phyloP scores from a whole-genome alignment of 768 basidiomycete species.

The Lactarius evosmus region DNA sequence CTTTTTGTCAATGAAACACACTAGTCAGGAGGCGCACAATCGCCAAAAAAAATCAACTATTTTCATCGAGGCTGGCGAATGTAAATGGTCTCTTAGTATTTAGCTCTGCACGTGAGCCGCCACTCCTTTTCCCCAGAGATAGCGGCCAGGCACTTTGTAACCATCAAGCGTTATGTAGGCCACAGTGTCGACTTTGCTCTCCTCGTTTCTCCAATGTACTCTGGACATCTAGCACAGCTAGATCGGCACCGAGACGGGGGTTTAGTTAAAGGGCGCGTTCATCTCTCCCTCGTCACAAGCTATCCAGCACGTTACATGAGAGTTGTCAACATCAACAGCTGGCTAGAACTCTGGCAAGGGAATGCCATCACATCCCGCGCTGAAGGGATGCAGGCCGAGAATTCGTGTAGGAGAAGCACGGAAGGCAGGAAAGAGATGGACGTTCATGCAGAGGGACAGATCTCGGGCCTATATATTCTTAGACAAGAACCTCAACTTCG shows the following conservation, averaged over 20 bases:
- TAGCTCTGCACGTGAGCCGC: slow-evolving; percentile 50
- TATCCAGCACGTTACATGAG: slow-evolving; percentile 65
- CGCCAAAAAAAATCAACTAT: slow-evolving; percentile 39
- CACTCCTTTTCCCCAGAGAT: slow-evolving; percentile 55
- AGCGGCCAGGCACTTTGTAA: slow-evolving; percentile 54
- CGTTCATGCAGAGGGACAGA: neutral
- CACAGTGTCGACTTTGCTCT: slow-evolving; percentile 50
- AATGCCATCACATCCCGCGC: slow-evolving; percentile 48
- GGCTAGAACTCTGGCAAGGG: slow-evolving; percentile 55
- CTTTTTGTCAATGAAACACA: neutral
- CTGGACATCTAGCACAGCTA: slow-evolving; percentile 46
- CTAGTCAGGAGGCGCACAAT: neutral
- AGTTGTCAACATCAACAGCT: slow-evolving; percentile 42
- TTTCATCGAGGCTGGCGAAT: slow-evolving; percentile 45
- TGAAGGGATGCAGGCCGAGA: slow-evolving; percentile 70
- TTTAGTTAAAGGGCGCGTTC: slow-evolving; percentile 5
- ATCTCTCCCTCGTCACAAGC: slow-evolving; percentile 60
- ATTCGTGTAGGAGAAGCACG: slow-evolving; percentile 50
- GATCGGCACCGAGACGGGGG: neutral
- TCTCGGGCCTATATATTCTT: neutral
- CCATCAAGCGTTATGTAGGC: slow-evolving; percentile 64
- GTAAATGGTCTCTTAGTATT: slow-evolving; percentile 57
- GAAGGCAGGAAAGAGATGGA: neutral
- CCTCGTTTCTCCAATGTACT: slow-evolving; percentile 64
- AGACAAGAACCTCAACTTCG: no score